These are phyloP conservation scores for Solanum microdontum DNA, from an alignment of 257 asterid genomes.

Conservation along the genomic window DNA sequence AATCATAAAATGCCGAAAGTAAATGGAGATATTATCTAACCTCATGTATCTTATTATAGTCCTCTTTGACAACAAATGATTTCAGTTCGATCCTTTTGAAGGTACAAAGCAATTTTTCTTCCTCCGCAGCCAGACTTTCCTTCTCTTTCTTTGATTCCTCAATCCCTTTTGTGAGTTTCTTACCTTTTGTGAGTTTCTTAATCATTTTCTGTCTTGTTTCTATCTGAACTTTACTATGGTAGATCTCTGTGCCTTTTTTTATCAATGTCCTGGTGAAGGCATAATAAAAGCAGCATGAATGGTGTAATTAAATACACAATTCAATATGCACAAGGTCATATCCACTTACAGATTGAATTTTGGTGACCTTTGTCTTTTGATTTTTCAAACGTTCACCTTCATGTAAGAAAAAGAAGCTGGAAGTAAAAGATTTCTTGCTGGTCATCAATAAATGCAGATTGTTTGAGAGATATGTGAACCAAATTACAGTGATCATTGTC, in stretches of 20 bases:
- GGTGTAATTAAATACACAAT: background rate
- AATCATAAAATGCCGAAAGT: background rate
- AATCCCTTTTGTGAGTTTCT: constrained; percentile 58
- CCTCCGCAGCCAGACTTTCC: constrained; percentile 49
- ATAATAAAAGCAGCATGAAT: background rate
- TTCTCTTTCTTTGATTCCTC: constrained; percentile 70
- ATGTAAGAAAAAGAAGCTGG: background rate
- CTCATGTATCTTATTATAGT: constrained; percentile 64
- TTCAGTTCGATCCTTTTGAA: constrained; percentile 67
- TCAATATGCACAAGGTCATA: background rate
- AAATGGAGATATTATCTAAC: constrained; percentile 11
- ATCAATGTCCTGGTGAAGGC: constrained; percentile 49
- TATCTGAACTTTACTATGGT: constrained; percentile 61
- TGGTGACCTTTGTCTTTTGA: constrained; percentile 25
- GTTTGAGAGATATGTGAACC: background rate
- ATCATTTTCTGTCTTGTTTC: constrained; percentile 69
- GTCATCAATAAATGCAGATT: background rate
- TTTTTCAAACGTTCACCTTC: constrained; percentile 46
- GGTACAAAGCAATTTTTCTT: constrained; percentile 34
- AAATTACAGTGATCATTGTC: background rate
- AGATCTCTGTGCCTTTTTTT: constrained; percentile 62
- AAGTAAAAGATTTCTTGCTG: background rate
- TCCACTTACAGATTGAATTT: too few species aligned
- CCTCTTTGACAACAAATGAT: constrained; percentile 73
- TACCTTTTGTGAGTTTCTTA: constrained; percentile 55